A percentile compares a stretch with the other conserved stretches of the same genome.
These are phyloP conservation scores for Fusarium zealandicum DNA, from an alignment of 2,329 filamentous ascomycete genomes.

Conservation along the genomic window DNA sequence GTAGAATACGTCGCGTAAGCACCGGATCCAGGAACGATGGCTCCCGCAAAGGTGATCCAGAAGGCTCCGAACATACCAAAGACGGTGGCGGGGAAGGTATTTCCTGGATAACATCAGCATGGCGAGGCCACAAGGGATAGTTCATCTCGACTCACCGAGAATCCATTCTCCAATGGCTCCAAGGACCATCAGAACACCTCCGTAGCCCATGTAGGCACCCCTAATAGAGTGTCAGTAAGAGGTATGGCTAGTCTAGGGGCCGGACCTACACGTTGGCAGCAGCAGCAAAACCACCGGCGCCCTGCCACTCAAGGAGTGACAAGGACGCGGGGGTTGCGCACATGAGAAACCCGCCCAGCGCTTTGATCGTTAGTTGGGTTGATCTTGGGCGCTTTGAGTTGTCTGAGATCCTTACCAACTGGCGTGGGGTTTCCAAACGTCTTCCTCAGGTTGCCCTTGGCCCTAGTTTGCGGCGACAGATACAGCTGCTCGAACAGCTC, in stretches of 20 bases:
- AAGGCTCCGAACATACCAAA: conserved; percentile 58
- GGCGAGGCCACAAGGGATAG: accelerated
- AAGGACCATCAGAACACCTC: conserved; percentile 55
- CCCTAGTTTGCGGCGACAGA: conserved; percentile 54
- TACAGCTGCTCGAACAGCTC: conserved; percentile 63
- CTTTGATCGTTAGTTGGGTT: conserved; percentile 1
- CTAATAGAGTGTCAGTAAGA: background rate
- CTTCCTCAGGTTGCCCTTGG: conserved; percentile 56
- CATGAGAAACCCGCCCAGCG: conserved; percentile 42
- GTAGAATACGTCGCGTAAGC: conserved; percentile 51
- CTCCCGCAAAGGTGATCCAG: conserved; percentile 58
- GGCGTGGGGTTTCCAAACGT: conserved; percentile 62
- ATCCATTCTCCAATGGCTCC: conserved; percentile 59
- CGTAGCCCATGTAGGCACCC: conserved; percentile 53
- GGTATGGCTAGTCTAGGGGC: too few relatives aligned
- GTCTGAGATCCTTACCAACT: conserved; percentile 40
- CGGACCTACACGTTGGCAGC: conserved; percentile 42
- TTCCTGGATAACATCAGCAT: conserved; percentile 42
- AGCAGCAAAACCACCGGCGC: conserved; percentile 41
- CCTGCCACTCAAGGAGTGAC: conserved; percentile 42
- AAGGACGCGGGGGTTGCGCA: conserved; percentile 44
- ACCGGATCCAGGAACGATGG: conserved; percentile 56
- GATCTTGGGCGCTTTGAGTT: accelerated
- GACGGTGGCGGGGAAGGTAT: conserved; percentile 62
- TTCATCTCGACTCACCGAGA: conserved; percentile 43